phyloP scores from a whole-genome alignment of 2,329 filamentous ascomycete species.

The Lachnellula cervina region DNA sequence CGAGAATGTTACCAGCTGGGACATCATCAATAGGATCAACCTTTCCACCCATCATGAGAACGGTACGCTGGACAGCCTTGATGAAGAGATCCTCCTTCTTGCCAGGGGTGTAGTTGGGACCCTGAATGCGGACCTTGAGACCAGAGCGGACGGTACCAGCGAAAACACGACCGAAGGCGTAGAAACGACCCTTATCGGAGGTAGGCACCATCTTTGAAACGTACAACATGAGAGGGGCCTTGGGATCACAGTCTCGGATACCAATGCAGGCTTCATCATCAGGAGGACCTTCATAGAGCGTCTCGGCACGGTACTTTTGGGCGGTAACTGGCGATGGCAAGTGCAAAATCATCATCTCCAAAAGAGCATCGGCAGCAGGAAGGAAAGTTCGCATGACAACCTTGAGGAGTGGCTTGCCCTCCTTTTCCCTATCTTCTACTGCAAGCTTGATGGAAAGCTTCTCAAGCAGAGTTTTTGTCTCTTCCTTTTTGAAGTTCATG shows the following conservation, averaged over 20 bases:
- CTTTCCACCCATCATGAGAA: constrained; percentile 99
- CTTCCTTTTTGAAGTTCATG: constrained; percentile 99
- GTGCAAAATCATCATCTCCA: constrained; percentile 99
- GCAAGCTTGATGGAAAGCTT: constrained; percentile 95
- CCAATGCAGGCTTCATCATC: constrained; percentile 91
- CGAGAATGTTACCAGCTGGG: constrained; percentile 98
- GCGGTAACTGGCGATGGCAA: constrained; percentile 93
- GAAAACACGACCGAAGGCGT: constrained; percentile 99
- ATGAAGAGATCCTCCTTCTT: constrained; percentile 99
- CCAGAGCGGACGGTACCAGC: constrained; percentile 95
- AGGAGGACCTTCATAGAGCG: constrained; percentile 93
- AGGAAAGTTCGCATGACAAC: constrained; percentile 98
- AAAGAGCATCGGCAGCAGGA: constrained; percentile 91
- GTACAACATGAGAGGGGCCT: constrained; percentile 99
- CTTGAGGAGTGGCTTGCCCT: constrained; percentile 98
- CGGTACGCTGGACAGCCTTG: constrained; percentile 99
- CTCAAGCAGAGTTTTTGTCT: constrained; percentile 73
- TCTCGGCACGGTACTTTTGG: constrained; percentile 97
- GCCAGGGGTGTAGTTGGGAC: constrained; percentile 95
- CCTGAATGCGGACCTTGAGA: constrained; percentile 99
- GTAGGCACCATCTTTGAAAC: constrained; percentile 99
- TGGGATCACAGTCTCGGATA: constrained; percentile 98
- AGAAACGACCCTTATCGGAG: constrained; percentile 99
- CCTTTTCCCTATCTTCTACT: constrained; percentile 81
- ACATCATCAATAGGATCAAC: constrained; percentile 99